Evolutionary conservation across 768 basidiomycete genomes (phyloP).

Genomic region (Rhizopogon vesiculosus): DNA sequence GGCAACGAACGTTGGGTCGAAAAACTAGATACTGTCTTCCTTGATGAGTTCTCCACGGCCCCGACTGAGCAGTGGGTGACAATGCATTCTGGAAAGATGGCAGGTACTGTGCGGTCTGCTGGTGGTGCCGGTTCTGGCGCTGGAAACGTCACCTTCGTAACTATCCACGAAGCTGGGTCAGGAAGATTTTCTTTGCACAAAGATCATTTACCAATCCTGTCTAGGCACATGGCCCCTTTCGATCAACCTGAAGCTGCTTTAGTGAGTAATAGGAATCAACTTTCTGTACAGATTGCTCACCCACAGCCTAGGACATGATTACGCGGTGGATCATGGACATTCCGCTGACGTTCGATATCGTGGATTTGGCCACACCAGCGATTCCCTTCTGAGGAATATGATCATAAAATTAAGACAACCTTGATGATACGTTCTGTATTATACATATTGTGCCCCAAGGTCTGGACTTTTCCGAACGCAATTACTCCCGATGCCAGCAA

Average conservation of each 20-base stretch:
- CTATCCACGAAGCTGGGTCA: conserved; percentile 76
- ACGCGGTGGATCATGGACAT: conserved; percentile 52
- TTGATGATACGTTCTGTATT: neutral
- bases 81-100: conserved; percentile 43
- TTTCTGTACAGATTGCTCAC: neutral
- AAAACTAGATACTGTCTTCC: conserved; percentile 56
- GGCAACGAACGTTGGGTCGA: conserved; percentile 79
- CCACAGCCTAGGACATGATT: conserved; percentile 46
- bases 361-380: neutral
- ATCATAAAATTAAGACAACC: neutral
- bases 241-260: conserved; percentile 88
- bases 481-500: too few species aligned
- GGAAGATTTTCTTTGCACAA: conserved; percentile 16
- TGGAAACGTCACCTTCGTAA: conserved; percentile 84
- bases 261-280: conserved; percentile 34
- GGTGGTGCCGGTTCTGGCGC: conserved; percentile 60
- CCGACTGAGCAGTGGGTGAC: conserved; percentile 54
- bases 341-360: conserved; percentile 31
- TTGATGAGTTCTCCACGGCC: conserved; percentile 51
- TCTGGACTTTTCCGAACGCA: too few species aligned
- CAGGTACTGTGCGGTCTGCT: conserved; percentile 68
- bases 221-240: conserved; percentile 84
- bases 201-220: neutral
- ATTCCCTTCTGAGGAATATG: neutral
- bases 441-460: too few species aligned